Conservation (phyloP, 192 early-diverging fungal genomes). For the Pilobolus umbonatus region DNA sequence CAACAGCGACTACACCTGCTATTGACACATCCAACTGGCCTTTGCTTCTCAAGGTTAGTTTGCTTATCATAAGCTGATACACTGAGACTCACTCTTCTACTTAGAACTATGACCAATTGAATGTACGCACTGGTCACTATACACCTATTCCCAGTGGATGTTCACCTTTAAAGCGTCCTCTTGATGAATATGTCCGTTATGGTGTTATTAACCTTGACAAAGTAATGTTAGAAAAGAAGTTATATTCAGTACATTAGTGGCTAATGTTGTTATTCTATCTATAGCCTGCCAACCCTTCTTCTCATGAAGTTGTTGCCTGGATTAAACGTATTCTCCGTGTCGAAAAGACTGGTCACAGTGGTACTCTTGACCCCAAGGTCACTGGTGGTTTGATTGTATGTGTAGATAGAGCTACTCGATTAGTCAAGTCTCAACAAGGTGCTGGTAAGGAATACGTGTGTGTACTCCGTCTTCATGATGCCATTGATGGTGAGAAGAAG, state of each 20-base stretch:
- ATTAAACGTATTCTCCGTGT: slow-evolving; percentile 94
- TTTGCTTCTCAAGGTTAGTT: slow-evolving; percentile 80
- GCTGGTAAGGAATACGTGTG: slow-evolving; percentile 99
- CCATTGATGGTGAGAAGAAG: slow-evolving; percentile 86
- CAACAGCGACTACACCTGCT: slow-evolving; percentile 64
- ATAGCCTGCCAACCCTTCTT: slow-evolving; percentile 94
- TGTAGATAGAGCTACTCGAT: slow-evolving; percentile 95
- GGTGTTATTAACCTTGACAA: slow-evolving; percentile 99
- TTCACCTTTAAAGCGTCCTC: slow-evolving; percentile 90
- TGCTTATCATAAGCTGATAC: not conserved
- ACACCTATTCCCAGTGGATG: slow-evolving; percentile 95
- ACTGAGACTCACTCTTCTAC: not conserved
- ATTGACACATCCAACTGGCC: slow-evolving; percentile 96
- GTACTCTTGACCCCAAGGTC: slow-evolving; percentile 98
- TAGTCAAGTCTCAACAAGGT: slow-evolving; percentile 99
- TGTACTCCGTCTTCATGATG: slow-evolving; percentile 92
- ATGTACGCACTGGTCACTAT: slow-evolving; percentile 96
- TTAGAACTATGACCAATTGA: slow-evolving; percentile 94
- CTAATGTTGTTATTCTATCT: not conserved
- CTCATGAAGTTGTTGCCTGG: slow-evolving; percentile 99
- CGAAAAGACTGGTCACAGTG: slow-evolving; percentile 98
- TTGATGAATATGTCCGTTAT: slow-evolving; percentile 90
- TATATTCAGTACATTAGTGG: not conserved
- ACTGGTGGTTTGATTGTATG: slow-evolving; percentile 99
- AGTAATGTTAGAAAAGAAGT: slow-evolving; percentile 19